These are phyloP conservation scores for Scytalidium sp. DNA, from an alignment of 2,329 filamentous ascomycete genomes.

Conservation along the genomic window DNA sequence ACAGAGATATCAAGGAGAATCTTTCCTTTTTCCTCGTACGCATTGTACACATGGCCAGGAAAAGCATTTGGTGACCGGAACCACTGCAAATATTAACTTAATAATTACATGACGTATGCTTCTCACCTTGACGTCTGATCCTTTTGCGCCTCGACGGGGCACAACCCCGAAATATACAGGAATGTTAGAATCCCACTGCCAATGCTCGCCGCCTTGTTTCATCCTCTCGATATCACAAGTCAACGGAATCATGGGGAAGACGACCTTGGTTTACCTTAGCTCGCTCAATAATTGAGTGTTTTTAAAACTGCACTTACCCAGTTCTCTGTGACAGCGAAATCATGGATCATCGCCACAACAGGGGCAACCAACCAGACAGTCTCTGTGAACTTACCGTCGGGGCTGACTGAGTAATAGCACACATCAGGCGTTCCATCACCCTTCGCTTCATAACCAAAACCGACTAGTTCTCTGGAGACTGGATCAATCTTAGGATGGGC, in stretches of 20 bases:
- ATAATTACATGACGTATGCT: no score
- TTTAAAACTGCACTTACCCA: no score
- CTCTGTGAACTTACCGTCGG: conserved; percentile 37
- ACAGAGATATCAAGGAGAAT: conserved; percentile 36
- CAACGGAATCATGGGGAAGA: conserved; percentile 43
- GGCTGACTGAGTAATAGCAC: conserved; percentile 41
- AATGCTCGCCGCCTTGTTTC: conserved; percentile 43
- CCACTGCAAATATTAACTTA: conserved; percentile 33
- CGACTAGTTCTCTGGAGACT: conserved; percentile 47
- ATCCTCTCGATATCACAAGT: conserved; percentile 41
- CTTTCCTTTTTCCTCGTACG: conserved; percentile 43
- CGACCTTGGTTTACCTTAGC: conserved; percentile 28
- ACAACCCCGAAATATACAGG: conserved; percentile 50
- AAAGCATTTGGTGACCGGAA: conserved; percentile 36
- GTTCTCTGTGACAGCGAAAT: conserved; percentile 42
- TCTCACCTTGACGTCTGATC: conserved; percentile 36
- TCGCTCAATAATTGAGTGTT: no score
- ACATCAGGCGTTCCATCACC: no score
- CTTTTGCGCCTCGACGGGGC: conserved; percentile 43
- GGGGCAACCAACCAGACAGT: conserved; percentile 45
- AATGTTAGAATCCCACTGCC: conserved; percentile 50
- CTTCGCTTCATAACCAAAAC: conserved; percentile 48
- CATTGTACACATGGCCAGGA: conserved; percentile 43
- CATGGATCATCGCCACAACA: conserved; percentile 48
- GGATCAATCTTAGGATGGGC: conserved; percentile 53